A percentile compares a stretch with the other conserved stretches of the same genome.
Evolutionary conservation across 805 yeast genomes (phyloP).

Genomic region (Myxozyma neotropica): DNA sequence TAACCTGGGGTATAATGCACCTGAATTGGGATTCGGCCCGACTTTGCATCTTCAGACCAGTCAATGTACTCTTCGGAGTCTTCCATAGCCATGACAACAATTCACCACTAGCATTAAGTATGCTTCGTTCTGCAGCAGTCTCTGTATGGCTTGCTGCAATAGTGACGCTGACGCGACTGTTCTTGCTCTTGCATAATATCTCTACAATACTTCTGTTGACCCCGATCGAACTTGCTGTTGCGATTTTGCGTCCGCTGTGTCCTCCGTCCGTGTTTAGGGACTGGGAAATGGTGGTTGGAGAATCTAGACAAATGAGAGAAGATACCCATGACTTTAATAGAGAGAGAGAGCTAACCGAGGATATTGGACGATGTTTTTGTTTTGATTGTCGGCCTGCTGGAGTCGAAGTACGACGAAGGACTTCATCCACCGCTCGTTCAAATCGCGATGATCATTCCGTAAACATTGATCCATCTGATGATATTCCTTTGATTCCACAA

Average conservation of each 20-base stretch:
- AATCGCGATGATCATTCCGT: background rate
- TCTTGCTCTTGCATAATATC: constrained; percentile 24
- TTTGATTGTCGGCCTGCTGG: no score
- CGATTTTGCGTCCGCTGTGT: constrained; percentile 25
- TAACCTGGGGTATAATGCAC: background rate
- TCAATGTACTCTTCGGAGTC: background rate
- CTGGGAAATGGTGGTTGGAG: constrained; percentile 13
- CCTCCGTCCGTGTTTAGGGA: constrained; percentile 28
- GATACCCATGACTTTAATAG: no score
- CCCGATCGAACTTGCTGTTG: constrained; percentile 25
- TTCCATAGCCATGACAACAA: background rate
- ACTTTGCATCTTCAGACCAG: background rate
- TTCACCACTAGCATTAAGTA: no score
- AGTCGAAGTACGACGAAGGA: no score
- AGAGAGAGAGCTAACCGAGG: no score
- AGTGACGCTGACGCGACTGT: constrained; percentile 9
- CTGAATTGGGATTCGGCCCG: background rate
- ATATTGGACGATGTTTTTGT: no score
- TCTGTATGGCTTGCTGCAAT: background rate
- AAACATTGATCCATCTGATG: background rate
- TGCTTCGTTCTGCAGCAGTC: background rate
- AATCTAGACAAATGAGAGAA: no score
- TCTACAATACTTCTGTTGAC: constrained; percentile 13
- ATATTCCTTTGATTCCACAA: background rate
- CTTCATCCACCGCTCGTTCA: no score